Conservation (phyloP, 768 basidiomycete species). For the Tylopilus plumbeoviolaceoides region DNA sequence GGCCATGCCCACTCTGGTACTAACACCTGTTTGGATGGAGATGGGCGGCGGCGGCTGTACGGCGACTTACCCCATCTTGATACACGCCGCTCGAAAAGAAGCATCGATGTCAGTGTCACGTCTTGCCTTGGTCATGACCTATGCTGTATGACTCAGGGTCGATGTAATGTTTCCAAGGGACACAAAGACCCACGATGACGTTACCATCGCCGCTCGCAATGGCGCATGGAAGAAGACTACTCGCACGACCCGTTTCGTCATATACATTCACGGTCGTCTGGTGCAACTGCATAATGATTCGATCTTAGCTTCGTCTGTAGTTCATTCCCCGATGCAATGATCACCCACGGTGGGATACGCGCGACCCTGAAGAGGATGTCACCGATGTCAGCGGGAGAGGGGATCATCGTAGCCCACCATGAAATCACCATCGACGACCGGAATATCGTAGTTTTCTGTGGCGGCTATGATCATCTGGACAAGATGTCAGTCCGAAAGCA, state of each 20-base stretch:
- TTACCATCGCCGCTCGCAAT: constrained; percentile 39
- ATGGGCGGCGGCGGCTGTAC: neutral
- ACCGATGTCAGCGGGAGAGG: neutral
- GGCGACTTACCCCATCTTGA: constrained; percentile 44
- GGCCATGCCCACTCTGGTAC: constrained; percentile 43
- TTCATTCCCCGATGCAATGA: constrained; percentile 10
- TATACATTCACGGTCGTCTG: constrained; percentile 32
- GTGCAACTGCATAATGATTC: constrained; percentile 17
- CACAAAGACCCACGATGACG: constrained; percentile 22
- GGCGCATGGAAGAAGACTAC: constrained; percentile 30
- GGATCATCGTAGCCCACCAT: constrained; percentile 29
- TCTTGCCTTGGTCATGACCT: constrained; percentile 43
- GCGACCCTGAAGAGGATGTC: constrained; percentile 30
- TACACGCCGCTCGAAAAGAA: constrained; percentile 42
- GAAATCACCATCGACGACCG: constrained; percentile 42
- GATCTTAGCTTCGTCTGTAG: neutral
- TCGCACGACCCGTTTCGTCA: constrained; percentile 24
- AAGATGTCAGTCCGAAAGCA: constrained; percentile 8
- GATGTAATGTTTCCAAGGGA: neutral
- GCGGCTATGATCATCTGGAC: constrained; percentile 35
- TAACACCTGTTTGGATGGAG: constrained; percentile 2
- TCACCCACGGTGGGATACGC: constrained; percentile 29
- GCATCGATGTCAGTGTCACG: constrained; percentile 42
- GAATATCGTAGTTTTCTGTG: constrained; percentile 34
- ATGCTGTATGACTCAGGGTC: constrained; percentile 13